Conservation (phyloP, 805 yeast genomes). For the Candida hispaniensis region DNA sequence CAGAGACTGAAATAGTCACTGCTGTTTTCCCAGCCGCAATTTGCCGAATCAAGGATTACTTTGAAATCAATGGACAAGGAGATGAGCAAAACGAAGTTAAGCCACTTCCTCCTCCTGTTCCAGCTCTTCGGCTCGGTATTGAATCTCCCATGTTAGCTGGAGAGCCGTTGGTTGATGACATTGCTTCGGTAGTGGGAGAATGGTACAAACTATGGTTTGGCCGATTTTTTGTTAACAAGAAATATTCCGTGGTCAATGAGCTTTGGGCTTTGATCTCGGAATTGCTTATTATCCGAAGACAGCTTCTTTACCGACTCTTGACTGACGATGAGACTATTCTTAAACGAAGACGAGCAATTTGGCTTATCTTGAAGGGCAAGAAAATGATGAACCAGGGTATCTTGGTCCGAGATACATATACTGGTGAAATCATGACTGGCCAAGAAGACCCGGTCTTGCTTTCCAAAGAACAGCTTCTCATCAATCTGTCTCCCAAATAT, state of each 20-base stretch:
- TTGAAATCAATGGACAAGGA: constrained; percentile 15
- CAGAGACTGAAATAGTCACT: constrained; percentile 19
- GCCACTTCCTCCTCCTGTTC: constrained; percentile 22
- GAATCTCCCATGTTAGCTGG: constrained; percentile 19
- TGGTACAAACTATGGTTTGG: constrained; percentile 26
- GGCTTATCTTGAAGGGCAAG: constrained; percentile 26
- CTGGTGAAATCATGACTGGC: constrained; percentile 25
- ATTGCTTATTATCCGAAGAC: constrained; percentile 23
- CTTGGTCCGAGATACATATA: constrained; percentile 25
- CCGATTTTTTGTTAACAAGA: constrained; percentile 23
- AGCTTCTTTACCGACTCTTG: constrained; percentile 23
- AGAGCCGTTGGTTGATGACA: constrained; percentile 28
- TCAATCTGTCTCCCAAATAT: constrained; percentile 63
- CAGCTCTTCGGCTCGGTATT: constrained; percentile 21
- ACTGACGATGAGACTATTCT: constrained; percentile 24
- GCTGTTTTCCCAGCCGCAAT: constrained; percentile 26
- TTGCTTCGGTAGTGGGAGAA: constrained; percentile 26
- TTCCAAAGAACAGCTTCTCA: constrained; percentile 56
- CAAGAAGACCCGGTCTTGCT: constrained; percentile 41
- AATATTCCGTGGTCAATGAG: constrained; percentile 22
- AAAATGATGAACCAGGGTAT: constrained; percentile 28
- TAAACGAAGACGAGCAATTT: constrained; percentile 26
- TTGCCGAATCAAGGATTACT: constrained; percentile 22
- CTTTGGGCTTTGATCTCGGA: constrained; percentile 24
- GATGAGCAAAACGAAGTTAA: constrained; percentile 16